phyloP scores from a whole-genome alignment of 805 yeast species.

The Saccharomycopsis fodiens region DNA sequence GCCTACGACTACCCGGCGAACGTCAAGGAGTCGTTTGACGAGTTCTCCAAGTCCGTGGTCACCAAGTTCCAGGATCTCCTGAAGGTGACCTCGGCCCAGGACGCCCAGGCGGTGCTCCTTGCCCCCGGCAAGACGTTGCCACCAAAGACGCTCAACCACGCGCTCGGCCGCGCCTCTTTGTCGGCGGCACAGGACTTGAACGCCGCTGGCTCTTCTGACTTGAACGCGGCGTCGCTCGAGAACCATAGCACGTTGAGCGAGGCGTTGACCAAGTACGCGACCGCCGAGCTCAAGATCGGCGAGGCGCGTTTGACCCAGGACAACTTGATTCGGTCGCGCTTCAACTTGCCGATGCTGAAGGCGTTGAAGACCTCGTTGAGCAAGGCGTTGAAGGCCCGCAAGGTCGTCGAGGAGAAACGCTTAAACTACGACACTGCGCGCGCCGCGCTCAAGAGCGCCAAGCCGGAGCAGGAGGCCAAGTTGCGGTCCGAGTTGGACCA shows the following conservation, averaged over 20 bases:
- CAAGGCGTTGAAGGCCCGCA: slow-evolving; percentile 62
- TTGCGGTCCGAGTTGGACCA: slow-evolving; percentile 72
- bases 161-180: slow-evolving; percentile 69
- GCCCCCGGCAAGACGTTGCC: slow-evolving; percentile 41
- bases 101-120: slow-evolving; percentile 68
- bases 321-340: slow-evolving; percentile 57
- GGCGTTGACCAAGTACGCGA: slow-evolving; percentile 59
- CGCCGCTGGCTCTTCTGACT: slow-evolving; percentile 2
- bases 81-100: slow-evolving; percentile 69
- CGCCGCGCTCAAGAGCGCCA: slow-evolving; percentile 39
- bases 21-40: slow-evolving; percentile 66
- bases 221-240: slow-evolving; percentile 3
- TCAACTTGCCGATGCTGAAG: slow-evolving; percentile 58
- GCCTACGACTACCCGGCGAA: slow-evolving; percentile 80
- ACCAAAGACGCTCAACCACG: slow-evolving; percentile 80
- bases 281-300: slow-evolving; percentile 67
- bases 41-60: slow-evolving; percentile 58
- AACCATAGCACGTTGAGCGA: slow-evolving; percentile 44
- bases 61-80: slow-evolving; percentile 60
- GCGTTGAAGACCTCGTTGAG: slow-evolving; percentile 53
- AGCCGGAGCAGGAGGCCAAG: slow-evolving; percentile 65
- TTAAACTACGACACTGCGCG: slow-evolving; percentile 75
- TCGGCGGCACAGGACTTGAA: slow-evolving; percentile 23
- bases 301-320: slow-evolving; percentile 81
- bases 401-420: slow-evolving; percentile 69